Conservation (phyloP, 345 rosid genomes). For the Moricandia arvensis region DNA sequence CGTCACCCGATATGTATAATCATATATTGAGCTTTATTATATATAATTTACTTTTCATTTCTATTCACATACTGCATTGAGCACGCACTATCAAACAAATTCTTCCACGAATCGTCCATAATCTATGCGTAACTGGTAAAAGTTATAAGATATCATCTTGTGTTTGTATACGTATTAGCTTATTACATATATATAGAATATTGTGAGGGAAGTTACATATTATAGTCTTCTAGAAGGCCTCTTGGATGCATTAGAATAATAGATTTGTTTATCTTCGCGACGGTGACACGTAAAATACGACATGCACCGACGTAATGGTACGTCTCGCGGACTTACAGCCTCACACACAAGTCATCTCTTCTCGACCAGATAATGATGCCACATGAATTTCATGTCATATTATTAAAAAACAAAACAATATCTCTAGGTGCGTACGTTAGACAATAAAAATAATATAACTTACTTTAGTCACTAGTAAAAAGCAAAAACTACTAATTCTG, state of each 20-base stretch:
- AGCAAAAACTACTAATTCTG: too few species aligned
- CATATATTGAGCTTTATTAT: neutral
- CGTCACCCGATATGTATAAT: constrained; percentile 15
- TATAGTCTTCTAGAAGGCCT: constrained; percentile 5
- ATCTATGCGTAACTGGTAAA: neutral
- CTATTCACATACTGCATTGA: neutral
- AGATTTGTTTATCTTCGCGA: neutral
- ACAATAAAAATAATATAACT: neutral
- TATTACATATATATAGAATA: neutral
- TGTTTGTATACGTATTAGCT: neutral
- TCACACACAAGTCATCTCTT: constrained; percentile 16
- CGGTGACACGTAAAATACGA: neutral
- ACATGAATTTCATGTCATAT: neutral
- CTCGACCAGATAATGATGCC: constrained; percentile 2
- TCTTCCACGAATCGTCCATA: neutral
- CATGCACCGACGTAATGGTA: constrained; percentile 14
- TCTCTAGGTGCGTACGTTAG: neutral
- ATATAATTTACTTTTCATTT: neutral
- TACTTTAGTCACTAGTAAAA: neutral
- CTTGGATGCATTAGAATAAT: neutral
- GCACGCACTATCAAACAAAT: constrained; percentile 28
- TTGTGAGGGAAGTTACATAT: neutral
- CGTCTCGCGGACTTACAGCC: constrained; percentile 11
- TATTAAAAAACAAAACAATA: neutral
- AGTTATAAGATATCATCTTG: neutral